These are phyloP conservation scores for Trichoderma lentiforme DNA, from an alignment of 2,329 filamentous ascomycete species.

Conservation along the genomic window DNA sequence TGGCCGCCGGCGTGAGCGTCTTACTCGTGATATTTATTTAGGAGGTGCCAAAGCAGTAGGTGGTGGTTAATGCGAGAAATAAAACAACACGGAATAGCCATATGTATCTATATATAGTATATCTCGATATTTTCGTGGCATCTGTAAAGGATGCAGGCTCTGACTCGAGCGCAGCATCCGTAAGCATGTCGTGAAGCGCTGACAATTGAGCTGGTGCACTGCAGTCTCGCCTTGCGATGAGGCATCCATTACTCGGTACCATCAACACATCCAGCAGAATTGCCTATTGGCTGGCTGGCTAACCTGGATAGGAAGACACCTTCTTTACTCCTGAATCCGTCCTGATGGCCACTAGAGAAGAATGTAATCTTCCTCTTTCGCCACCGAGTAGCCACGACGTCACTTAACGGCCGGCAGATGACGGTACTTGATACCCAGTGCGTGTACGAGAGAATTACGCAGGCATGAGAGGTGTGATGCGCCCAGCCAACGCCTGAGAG, in stretches of 20 bases:
- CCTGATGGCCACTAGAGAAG: background rate
- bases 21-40: background rate
- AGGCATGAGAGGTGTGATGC: background rate
- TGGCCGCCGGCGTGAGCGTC: conserved; percentile 1
- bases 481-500: background rate
- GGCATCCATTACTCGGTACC: background rate
- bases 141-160: background rate
- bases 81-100: background rate
- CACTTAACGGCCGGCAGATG: conserved; percentile 6
- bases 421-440: background rate
- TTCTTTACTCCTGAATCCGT: background rate
- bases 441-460: background rate
- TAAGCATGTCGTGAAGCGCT: background rate
- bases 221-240: background rate
- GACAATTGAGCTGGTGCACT: background rate
- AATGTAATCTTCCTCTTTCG: background rate
- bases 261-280: background rate
- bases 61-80: conserved; percentile 1
- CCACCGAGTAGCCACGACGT: conserved; percentile 17
- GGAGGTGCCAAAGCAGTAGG: background rate
- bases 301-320: background rate
- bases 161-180: background rate
- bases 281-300: background rate
- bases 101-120: background rate
- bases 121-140: background rate